These are phyloP conservation scores for Ophiostoma sp. DNA, from an alignment of 2,329 filamentous ascomycete genomes.

Conservation along the genomic window DNA sequence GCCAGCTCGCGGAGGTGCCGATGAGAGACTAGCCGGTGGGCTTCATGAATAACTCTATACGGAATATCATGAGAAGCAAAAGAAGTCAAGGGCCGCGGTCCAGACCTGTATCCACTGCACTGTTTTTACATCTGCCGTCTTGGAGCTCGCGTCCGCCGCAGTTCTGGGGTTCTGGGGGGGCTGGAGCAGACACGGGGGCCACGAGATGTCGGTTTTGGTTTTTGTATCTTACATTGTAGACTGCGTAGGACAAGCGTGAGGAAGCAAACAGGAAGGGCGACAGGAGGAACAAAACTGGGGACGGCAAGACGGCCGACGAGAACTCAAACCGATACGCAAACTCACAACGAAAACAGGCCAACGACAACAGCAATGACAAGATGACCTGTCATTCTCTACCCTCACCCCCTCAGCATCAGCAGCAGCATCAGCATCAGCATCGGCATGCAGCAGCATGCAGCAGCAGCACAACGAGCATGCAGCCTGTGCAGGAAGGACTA, in stretches of 20 bases:
- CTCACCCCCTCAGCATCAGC: not conserved
- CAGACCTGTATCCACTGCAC: not conserved
- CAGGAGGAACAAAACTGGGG: not conserved
- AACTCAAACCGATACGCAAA: not conserved
- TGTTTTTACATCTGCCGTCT: conserved; percentile 2
- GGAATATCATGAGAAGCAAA: not conserved
- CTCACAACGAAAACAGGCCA: not conserved
- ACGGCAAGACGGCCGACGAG: not conserved
- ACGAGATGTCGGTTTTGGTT: not conserved
- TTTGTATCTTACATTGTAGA: not conserved
- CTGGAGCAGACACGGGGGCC: not conserved
- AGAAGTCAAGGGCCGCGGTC: not conserved
- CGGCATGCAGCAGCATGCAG: not conserved
- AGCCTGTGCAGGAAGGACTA: not conserved
- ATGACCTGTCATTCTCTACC: conserved; percentile 8
- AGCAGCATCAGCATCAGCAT: no score
- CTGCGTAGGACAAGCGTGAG: not conserved
- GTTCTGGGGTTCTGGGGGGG: not conserved
- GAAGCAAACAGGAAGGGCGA: not conserved
- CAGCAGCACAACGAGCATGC: not conserved
- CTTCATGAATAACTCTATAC: not conserved
- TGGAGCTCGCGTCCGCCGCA: not conserved
- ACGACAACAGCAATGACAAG: not conserved
- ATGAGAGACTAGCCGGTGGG: not conserved
- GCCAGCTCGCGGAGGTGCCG: not conserved